Evolutionary conservation across 352 stramenopile species (phyloP).

Genomic region (Phytophthora hybrid): DNA sequence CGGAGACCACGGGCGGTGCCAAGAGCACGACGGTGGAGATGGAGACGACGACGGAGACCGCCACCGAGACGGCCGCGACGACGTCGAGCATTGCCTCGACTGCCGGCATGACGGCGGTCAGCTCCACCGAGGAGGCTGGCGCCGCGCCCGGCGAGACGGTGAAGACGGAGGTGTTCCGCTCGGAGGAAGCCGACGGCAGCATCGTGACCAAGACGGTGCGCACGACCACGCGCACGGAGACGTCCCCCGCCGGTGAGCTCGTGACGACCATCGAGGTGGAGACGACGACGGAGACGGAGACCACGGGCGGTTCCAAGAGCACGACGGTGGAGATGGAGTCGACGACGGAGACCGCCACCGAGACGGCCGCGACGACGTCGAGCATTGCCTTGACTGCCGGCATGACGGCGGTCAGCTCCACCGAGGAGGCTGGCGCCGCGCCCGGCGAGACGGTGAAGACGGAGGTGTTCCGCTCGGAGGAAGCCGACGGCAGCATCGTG

Average conservation of each 20-base stretch:
- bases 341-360: constrained; percentile 10
- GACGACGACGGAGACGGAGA: constrained; percentile 16
- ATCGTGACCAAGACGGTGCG: constrained; percentile 12
- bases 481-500: constrained; percentile 10
- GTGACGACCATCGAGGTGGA: constrained; percentile 9
- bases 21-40: neutral
- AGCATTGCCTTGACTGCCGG: constrained; percentile 3
- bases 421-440: constrained; percentile 9
- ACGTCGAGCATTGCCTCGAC: neutral
- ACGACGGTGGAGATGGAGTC: constrained; percentile 11
- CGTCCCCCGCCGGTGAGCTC: constrained; percentile 2
- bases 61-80: constrained; percentile 1
- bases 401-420: constrained; percentile 11
- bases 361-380: constrained; percentile 13
- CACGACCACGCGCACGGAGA: neutral
- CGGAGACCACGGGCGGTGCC: neutral
- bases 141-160: neutral
- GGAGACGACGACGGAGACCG: neutral
- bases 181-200: constrained; percentile 6
- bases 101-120: neutral
- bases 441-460: constrained; percentile 14
- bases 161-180: constrained; percentile 8
- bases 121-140: constrained; percentile 2
- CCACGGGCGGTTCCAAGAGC: constrained; percentile 5
- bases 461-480: constrained; percentile 17